Conservation (phyloP, 2,329 filamentous ascomycete species). For the Colletotrichum ledebouriae region DNA sequence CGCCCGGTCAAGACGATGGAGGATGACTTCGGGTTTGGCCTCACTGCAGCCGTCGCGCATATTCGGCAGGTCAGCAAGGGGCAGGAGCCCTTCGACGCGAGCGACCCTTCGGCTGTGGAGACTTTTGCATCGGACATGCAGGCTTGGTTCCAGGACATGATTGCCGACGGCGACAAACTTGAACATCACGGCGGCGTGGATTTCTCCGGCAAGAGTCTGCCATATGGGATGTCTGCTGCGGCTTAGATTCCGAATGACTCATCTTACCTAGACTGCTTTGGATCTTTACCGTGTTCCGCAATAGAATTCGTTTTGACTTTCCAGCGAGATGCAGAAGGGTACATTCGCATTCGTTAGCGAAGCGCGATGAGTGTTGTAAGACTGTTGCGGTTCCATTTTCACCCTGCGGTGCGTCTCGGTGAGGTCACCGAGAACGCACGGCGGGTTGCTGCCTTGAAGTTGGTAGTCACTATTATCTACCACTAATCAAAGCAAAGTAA, state of each 20-base stretch:
- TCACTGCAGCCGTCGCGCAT: conserved; percentile 15
- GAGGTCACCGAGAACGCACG: too few species aligned
- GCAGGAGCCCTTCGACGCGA: conserved; percentile 47
- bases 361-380: too few species aligned
- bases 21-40: conserved; percentile 18
- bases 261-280: background rate
- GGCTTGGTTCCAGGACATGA: conserved; percentile 43
- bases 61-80: conserved; percentile 29
- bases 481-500: too few species aligned
- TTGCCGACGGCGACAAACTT: conserved; percentile 48
- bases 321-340: too few species aligned
- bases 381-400: too few species aligned
- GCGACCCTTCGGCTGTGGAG: conserved; percentile 43
- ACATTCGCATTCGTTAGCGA: too few species aligned
- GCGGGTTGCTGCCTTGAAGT: too few species aligned
- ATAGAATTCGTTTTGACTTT: too few species aligned
- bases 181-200: conserved; percentile 45
- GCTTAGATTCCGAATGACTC: background rate
- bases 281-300: too few species aligned
- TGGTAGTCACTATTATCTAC: too few species aligned
- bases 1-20: conserved; percentile 27
- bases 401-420: too few species aligned
- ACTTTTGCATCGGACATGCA: conserved; percentile 46
- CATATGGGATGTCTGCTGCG: conserved; percentile 9
- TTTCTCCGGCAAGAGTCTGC: conserved; percentile 42